Percentiles rank a stretch among this genome's conserved stretches.
These are phyloP conservation scores for Globisporangium polare DNA, from an alignment of 352 stramenopile genomes.

Conservation along the genomic window DNA sequence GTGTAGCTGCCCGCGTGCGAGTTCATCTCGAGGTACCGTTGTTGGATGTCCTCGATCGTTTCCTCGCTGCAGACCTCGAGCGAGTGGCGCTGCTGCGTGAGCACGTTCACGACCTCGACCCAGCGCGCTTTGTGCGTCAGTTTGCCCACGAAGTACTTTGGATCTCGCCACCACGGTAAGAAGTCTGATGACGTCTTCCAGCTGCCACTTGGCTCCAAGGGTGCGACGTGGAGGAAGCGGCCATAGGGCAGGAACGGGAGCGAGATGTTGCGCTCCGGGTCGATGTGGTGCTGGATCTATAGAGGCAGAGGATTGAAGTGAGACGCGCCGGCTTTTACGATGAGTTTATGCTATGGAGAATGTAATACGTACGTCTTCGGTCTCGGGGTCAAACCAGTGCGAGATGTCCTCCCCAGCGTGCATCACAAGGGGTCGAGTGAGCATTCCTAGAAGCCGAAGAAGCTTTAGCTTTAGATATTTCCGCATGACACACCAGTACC, in stretches of 20 bases:
- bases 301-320: background rate
- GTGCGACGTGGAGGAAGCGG: slow-evolving; percentile 84
- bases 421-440: slow-evolving; percentile 79
- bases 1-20: slow-evolving; percentile 90
- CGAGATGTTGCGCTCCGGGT: slow-evolving; percentile 65
- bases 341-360: no score
- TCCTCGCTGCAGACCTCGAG: slow-evolving; percentile 87
- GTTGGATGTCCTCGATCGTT: slow-evolving; percentile 86
- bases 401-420: slow-evolving; percentile 89
- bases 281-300: slow-evolving; percentile 77
- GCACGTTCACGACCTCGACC: slow-evolving; percentile 88
- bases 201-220: slow-evolving; percentile 61
- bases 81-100: slow-evolving; percentile 83
- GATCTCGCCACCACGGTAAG: slow-evolving; percentile 87
- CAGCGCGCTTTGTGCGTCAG: slow-evolving; percentile 70
- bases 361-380: slow-evolving; percentile 41
- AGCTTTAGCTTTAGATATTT: no score
- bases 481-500: no score
- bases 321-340: no score
- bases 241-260: slow-evolving; percentile 85
- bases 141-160: slow-evolving; percentile 59
- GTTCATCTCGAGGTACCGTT: slow-evolving; percentile 84
- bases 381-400: slow-evolving; percentile 88
- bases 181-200: slow-evolving; percentile 74
- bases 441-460: slow-evolving; percentile 39